These are phyloP conservation scores for Dionaea muscipula DNA, from an alignment of 179 eudicot species.

Conservation along the genomic window DNA sequence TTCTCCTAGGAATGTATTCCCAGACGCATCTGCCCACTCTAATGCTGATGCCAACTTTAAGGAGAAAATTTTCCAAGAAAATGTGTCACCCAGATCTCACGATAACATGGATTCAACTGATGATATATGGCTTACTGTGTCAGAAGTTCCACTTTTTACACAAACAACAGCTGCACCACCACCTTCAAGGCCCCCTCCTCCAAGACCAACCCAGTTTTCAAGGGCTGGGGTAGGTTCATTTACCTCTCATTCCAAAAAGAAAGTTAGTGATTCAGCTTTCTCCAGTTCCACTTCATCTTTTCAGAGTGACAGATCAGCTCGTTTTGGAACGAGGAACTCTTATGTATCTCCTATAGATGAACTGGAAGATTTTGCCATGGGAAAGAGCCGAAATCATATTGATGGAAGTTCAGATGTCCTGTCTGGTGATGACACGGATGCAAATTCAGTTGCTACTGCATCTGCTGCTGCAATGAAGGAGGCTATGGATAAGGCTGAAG, in stretches of 20 bases:
- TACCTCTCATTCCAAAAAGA: slow-evolving; percentile 36
- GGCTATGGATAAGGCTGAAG: slow-evolving; percentile 96
- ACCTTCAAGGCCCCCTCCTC: slow-evolving; percentile 95
- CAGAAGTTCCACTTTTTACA: slow-evolving; percentile 87
- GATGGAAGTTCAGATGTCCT: slow-evolving; percentile 32
- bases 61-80: slow-evolving; percentile 32
- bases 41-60: slow-evolving; percentile 18
- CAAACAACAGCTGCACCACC: slow-evolving; percentile 88
- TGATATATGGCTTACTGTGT: slow-evolving; percentile 85
- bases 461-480: slow-evolving; percentile 98
- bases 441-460: slow-evolving; percentile 77
- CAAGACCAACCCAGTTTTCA: slow-evolving; percentile 46
- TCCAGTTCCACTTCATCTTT: slow-evolving; percentile 29
- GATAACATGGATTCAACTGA: slow-evolving; percentile 36
- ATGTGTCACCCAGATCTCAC: slow-evolving; percentile 36
- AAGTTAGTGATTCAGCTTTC: slow-evolving; percentile 37
- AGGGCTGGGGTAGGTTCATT: slow-evolving; percentile 36
- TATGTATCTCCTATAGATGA: slow-evolving; percentile 61
- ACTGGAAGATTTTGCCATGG: slow-evolving; percentile 66
- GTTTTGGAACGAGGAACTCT: slow-evolving; percentile 29
- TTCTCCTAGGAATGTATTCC: slow-evolving; percentile 43
- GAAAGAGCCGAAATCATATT: slow-evolving; percentile 29
- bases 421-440: slow-evolving; percentile 41
- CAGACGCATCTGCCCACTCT: slow-evolving; percentile 36
- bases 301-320: slow-evolving; percentile 37